A percentile compares a stretch with the other conserved stretches of the same genome.
phyloP scores from a whole-genome alignment of 768 basidiomycete species.

The Boletus pseudo-olivaceus region DNA sequence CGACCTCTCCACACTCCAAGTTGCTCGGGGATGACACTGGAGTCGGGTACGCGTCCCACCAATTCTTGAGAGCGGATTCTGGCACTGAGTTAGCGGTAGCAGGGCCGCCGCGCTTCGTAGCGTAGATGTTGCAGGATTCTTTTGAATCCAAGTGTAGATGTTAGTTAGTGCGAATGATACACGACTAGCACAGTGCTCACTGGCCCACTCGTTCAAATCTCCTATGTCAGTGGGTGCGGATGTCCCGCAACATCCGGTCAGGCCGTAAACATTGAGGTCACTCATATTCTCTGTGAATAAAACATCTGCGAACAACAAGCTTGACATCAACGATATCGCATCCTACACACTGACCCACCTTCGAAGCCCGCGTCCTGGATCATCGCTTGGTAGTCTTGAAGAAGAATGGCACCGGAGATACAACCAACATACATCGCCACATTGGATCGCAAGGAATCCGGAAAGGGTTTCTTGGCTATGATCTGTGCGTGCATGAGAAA shows the following conservation, averaged over 20 bases:
- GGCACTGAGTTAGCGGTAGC: neutral
- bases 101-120: slow-evolving; percentile 31
- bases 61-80: slow-evolving; percentile 33
- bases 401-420: slow-evolving; percentile 43
- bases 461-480: slow-evolving; percentile 43
- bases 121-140: slow-evolving; percentile 50
- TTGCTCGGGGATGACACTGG: slow-evolving; percentile 27
- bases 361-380: slow-evolving; percentile 40
- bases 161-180: neutral
- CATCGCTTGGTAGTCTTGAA: slow-evolving; percentile 38
- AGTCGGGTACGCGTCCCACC: slow-evolving; percentile 55
- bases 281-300: slow-evolving; percentile 38
- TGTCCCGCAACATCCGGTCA: slow-evolving; percentile 8
- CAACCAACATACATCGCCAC: slow-evolving; percentile 42
- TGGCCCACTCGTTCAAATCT: slow-evolving; percentile 44
- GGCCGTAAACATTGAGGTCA: slow-evolving; percentile 41
- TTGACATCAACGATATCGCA: neutral
- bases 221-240: slow-evolving; percentile 13
- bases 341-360: slow-evolving; percentile 24
- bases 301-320: slow-evolving; percentile 30
- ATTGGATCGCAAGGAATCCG: slow-evolving; percentile 40
- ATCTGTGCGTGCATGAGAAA: slow-evolving; percentile 32
- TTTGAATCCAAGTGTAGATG: neutral
- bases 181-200: slow-evolving; percentile 26
- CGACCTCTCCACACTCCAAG: slow-evolving; percentile 39